Conservation (phyloP, 495 filamentous ascomycete genomes). For the Achaetomiella virescens region DNA sequence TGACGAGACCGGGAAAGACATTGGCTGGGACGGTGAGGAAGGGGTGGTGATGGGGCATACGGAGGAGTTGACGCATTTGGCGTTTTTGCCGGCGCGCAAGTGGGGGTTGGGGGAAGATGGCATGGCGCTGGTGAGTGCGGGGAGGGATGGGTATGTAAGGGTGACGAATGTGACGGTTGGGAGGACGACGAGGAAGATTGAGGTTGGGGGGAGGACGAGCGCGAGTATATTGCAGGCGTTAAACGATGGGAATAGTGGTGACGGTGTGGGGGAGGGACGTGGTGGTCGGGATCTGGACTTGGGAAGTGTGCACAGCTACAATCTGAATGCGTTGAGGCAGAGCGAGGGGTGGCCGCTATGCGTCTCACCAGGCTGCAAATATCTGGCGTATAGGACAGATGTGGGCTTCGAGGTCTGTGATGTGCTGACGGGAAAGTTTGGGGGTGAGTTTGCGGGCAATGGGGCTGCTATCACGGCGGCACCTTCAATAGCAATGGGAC, state of each 20-base stretch:
- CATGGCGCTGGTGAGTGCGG: slow-evolving; percentile 17
- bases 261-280: slow-evolving; percentile 28
- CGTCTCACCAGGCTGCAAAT: slow-evolving; percentile 26
- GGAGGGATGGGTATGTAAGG: slow-evolving; percentile 24
- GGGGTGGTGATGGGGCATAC: slow-evolving; percentile 11
- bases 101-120: slow-evolving; percentile 4
- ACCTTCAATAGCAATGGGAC: no score
- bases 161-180: slow-evolving; percentile 16
- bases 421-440: no score
- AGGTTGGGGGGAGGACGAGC: slow-evolving; percentile 10
- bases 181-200: slow-evolving; percentile 20
- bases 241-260: slow-evolving; percentile 19
- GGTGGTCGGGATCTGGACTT: slow-evolving; percentile 18
- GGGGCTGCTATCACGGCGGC: no score
- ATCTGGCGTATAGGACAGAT: no score
- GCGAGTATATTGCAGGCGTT: slow-evolving; percentile 16
- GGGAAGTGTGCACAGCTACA: slow-evolving; percentile 18
- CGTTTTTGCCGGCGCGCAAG: slow-evolving; percentile 5
- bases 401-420: no score
- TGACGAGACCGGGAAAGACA: background rate
- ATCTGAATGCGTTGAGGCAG: slow-evolving; percentile 12
- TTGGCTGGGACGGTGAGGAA: background rate
- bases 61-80: slow-evolving; percentile 21
- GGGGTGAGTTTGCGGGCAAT: no score
- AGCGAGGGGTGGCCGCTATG: slow-evolving; percentile 28